A percentile compares a stretch with the other conserved stretches of the same genome.
phyloP scores from a whole-genome alignment of 164 flowering plant species.

The Malania oleifera region DNA sequence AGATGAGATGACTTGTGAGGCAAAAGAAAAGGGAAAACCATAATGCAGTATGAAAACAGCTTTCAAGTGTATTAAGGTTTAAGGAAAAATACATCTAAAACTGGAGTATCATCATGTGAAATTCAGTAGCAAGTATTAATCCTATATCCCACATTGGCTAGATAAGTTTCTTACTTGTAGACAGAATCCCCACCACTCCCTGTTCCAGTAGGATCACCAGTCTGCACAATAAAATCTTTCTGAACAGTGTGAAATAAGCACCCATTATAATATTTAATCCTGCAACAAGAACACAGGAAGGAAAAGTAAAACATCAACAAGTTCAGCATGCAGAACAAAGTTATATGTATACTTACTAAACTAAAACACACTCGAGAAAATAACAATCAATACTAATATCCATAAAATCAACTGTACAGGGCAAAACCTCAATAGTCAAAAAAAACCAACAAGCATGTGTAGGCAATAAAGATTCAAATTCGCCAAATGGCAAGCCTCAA shows the following conservation, averaged over 20 bases:
- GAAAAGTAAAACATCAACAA: not conserved
- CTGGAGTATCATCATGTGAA: not conserved
- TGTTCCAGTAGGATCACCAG: slow-evolving; percentile 92
- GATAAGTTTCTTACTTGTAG: slow-evolving; percentile 53
- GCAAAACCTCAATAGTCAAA: no score
- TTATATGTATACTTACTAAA: no score
- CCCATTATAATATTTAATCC: slow-evolving; percentile 94
- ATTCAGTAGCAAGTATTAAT: not conserved
- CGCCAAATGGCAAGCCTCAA: no score
- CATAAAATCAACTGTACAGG: no score
- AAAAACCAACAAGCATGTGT: no score
- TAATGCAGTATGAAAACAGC: not conserved
- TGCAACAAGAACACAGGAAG: slow-evolving; percentile 21
- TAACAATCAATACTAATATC: no score
- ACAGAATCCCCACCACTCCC: slow-evolving; percentile 86
- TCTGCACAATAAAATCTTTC: slow-evolving; percentile 91
- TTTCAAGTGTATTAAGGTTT: not conserved
- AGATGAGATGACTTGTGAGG: not conserved
- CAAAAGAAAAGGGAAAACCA: not conserved
- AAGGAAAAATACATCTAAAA: not conserved
- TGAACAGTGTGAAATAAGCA: slow-evolving; percentile 85
- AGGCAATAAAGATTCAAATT: no score
- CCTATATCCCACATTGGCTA: not conserved
- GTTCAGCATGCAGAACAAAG: no score
- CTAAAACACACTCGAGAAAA: no score